phyloP scores from a whole-genome alignment of 176 grass and related monocot species.

The Aegilops umbellulata region DNA sequence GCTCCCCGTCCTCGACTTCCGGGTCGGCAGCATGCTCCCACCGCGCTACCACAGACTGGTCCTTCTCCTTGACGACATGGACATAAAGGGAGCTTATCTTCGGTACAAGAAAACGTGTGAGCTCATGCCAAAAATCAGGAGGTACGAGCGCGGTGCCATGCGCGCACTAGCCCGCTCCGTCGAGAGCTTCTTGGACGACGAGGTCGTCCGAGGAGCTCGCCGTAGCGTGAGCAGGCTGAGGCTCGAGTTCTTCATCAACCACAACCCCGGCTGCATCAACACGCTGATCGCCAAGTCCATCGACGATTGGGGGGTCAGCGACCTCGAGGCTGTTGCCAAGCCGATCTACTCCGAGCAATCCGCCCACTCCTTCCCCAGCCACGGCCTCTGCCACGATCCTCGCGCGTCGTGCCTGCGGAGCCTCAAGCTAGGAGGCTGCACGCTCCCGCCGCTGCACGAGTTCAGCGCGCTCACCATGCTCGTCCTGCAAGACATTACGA shows the following conservation, averaged over 20 bases:
- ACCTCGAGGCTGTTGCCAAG: conserved; percentile 3
- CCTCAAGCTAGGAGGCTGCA: neutral
- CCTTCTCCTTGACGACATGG: neutral
- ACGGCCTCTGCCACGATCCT: conserved; percentile 2
- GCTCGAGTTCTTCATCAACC: neutral
- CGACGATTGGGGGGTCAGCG: neutral
- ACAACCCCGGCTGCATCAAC: neutral
- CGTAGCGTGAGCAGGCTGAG: neutral
- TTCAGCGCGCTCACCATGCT: neutral
- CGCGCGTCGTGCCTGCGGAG: neutral
- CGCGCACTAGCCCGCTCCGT: neutral
- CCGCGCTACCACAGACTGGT: neutral
- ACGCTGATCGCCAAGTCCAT: conserved; percentile 2
- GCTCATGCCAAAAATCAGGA: neutral
- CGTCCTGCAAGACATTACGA: neutral
- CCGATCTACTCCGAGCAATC: neutral
- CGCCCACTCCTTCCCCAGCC: neutral
- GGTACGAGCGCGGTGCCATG: conserved; percentile 4
- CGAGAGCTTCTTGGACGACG: neutral
- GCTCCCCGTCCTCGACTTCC: neutral
- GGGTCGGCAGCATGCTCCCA: neutral
- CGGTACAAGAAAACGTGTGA: neutral
- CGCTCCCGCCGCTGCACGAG: neutral
- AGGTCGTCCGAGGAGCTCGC: neutral
- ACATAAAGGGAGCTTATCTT: neutral